phyloP scores from a whole-genome alignment of 345 rosid species.

The Diplotaxis tenuifolia region DNA sequence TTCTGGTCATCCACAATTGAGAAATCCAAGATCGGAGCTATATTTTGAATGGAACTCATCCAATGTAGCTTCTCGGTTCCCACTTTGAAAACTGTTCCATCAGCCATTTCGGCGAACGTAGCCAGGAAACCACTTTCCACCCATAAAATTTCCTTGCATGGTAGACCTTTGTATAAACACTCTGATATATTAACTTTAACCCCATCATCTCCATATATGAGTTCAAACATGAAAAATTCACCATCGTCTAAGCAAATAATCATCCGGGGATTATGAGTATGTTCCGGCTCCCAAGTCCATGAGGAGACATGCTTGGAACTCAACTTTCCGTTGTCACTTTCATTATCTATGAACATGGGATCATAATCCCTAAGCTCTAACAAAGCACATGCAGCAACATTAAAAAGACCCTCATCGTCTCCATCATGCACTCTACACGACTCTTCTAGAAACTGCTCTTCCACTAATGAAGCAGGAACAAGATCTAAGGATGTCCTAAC shows the following conservation, averaged over 20 bases:
- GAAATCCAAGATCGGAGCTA: constrained; percentile 91
- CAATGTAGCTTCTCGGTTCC: constrained; percentile 61
- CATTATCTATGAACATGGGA: constrained; percentile 93
- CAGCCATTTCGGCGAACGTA: constrained; percentile 88
- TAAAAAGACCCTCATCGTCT: constrained; percentile 91
- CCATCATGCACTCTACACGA: constrained; percentile 65
- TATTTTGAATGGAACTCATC: constrained; percentile 68
- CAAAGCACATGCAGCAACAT: constrained; percentile 94
- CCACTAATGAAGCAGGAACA: constrained; percentile 62
- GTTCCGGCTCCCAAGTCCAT: constrained; percentile 90
- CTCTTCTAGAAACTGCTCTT: constrained; percentile 72
- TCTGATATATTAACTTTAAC: constrained; percentile 62
- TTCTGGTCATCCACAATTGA: constrained; percentile 76
- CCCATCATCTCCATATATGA: constrained; percentile 48
- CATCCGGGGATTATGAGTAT: constrained; percentile 57
- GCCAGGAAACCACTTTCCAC: constrained; percentile 76
- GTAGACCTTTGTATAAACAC: constrained; percentile 72
- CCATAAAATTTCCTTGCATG: constrained; percentile 88
- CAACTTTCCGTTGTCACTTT: constrained; percentile 47
- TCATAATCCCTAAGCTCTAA: constrained; percentile 86
- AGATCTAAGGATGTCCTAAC: constrained; percentile 64
- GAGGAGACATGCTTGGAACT: constrained; percentile 64
- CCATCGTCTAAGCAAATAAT: constrained; percentile 82
- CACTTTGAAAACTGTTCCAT: constrained; percentile 76
- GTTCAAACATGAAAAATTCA: constrained; percentile 76